Evolutionary conservation across 768 basidiomycete genomes (phyloP), one percentile per base, ranked within the genome.

Genomic region (Cytidiella melzeri): DNA sequence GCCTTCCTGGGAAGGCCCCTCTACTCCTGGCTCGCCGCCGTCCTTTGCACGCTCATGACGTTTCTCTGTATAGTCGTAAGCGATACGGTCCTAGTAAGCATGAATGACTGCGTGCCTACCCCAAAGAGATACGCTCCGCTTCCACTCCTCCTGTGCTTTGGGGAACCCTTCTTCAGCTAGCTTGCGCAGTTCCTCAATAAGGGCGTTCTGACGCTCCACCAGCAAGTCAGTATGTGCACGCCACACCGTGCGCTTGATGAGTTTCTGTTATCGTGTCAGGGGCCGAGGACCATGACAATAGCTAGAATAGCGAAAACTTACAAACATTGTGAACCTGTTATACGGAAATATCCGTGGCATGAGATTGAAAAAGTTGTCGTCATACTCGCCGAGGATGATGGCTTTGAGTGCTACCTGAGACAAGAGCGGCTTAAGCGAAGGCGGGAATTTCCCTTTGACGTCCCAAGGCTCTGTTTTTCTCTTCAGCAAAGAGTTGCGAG

Each of bases 311-410:
- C 18, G 39, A 34, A 24, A 15, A 73, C 84, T 45, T 47, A 88
- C 85, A 44, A 77, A 87, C 84, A 97, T 92, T 0, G 91, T 95
- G 64, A 89, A 99, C 55, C 85, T 83, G 69, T 99, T 99, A 62
- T 97, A 98, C 0, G 92, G 92, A 59, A 98, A 92, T 34, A 95
- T 64, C 20, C 68, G 73, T 0, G 94, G 91, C 81, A 97, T 87
- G 18, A 86, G 72, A 58, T 81, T 84, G 69, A 95, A 97, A 65
- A 95, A 95, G 58, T 87, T 79, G 15, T 95, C 93, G 53, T 91
- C 87, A 66, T 95, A 96, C 62, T 94, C 83, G 64, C 84, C 87
- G n/a, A 88, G 74, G 23, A 76, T 71, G 58, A 95, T 80, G 0
- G 95, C 94, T 43, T 82, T 75, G 34, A 89, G 61, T 0, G 92